Percentiles rank a stretch among this genome's conserved stretches.
Conservation (phyloP, 257 asterid genomes). For the Solanum neorickii region DNA sequence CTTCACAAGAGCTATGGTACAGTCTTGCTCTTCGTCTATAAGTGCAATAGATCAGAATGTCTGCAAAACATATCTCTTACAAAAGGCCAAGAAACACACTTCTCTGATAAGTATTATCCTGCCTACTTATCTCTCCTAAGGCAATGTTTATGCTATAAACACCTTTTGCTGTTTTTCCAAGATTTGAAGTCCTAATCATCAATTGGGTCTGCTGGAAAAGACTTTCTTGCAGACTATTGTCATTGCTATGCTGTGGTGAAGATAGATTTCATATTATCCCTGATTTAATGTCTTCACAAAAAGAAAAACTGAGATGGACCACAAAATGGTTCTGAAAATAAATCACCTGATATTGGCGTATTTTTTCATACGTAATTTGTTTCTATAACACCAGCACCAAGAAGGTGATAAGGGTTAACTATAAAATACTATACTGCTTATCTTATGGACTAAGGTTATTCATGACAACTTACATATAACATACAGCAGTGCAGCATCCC, state of each 20-base stretch:
- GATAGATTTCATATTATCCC: not conserved
- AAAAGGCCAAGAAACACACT: not conserved
- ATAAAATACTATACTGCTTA: not conserved
- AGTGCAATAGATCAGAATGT: not conserved
- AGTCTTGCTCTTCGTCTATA: not conserved
- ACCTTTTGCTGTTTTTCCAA: not conserved
- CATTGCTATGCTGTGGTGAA: not conserved
- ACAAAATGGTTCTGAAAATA: not conserved
- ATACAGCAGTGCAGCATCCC: not conserved
- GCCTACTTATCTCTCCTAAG: not conserved
- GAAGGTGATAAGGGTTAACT: not conserved
- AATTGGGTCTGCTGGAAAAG: not conserved
- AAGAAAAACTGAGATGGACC: not conserved
- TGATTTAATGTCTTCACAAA: not conserved
- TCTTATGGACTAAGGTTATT: not conserved
- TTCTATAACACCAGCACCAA: not conserved
- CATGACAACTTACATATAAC: not conserved
- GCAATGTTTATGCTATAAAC: not conserved
- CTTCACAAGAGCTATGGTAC: not conserved
- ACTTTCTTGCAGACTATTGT: not conserved
- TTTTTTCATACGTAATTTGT: not conserved
- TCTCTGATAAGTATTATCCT: not conserved
- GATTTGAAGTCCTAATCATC: not conserved
- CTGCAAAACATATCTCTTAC: not conserved
- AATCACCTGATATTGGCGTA: not conserved